Evolutionary conservation across 768 basidiomycete species (phyloP).

Genomic region (Macrolepiota dolichaula): DNA sequence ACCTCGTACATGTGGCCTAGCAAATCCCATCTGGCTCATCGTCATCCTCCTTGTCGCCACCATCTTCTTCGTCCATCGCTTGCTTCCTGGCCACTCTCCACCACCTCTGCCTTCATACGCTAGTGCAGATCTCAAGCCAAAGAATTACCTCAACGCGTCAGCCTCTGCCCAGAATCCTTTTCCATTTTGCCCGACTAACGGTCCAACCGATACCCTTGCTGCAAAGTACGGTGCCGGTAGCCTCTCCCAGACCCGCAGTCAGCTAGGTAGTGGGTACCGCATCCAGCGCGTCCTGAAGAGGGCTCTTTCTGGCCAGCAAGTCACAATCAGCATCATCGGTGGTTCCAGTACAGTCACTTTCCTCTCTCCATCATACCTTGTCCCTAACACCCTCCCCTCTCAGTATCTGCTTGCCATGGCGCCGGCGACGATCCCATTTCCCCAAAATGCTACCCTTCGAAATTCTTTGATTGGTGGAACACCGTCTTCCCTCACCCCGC

Average conservation of each 20-base stretch:
- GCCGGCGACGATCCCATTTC: slow-evolving; percentile 89
- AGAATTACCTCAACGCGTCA: slow-evolving; percentile 78
- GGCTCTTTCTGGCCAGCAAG: slow-evolving; percentile 79
- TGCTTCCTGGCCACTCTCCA: slow-evolving; percentile 29
- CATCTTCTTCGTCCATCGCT: slow-evolving; percentile 52
- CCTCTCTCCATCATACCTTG: slow-evolving; percentile 7
- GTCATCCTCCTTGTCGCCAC: slow-evolving; percentile 51
- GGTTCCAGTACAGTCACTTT: slow-evolving; percentile 67
- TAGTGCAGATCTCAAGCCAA: slow-evolving; percentile 54
- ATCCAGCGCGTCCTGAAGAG: slow-evolving; percentile 80
- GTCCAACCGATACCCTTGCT: slow-evolving; percentile 77
- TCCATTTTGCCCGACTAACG: slow-evolving; percentile 86
- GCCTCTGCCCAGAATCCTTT: slow-evolving; percentile 70
- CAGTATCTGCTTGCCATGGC: slow-evolving; percentile 92
- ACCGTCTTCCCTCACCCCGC: slow-evolving; percentile 97
- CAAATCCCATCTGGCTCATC: slow-evolving; percentile 69
- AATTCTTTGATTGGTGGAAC: slow-evolving; percentile 98
- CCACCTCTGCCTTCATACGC: slow-evolving; percentile 28
- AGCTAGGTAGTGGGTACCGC: slow-evolving; percentile 78
- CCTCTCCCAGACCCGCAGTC: slow-evolving; percentile 71
- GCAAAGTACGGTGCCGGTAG: slow-evolving; percentile 72
- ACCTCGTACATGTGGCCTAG: slow-evolving; percentile 59
- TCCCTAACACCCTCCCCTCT: not conserved
- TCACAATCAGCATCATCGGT: slow-evolving; percentile 88
- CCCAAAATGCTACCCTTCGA: slow-evolving; percentile 85